Conservation (phyloP, 257 asterid genomes). For the Petunia secreta region DNA sequence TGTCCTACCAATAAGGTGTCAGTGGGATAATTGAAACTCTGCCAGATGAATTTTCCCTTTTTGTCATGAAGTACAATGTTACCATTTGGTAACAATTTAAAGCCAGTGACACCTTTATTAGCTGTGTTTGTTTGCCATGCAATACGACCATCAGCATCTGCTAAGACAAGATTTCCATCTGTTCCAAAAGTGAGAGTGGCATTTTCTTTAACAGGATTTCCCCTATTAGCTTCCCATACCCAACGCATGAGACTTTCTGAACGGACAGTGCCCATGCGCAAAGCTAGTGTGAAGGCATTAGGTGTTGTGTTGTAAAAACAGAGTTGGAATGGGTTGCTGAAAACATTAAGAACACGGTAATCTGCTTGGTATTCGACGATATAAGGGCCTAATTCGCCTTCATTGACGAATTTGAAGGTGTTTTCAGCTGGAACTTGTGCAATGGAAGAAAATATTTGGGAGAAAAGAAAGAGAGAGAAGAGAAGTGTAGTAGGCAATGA, state of each 20-base stretch:
- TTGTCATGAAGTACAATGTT: slow-evolving; percentile 33
- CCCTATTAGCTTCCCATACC: slow-evolving; percentile 37
- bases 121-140: slow-evolving; percentile 34
- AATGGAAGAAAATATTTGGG: slow-evolving; percentile 23
- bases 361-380: slow-evolving; percentile 26
- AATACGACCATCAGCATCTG: slow-evolving; percentile 28
- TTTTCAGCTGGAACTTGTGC: slow-evolving; percentile 28
- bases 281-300: slow-evolving; percentile 28
- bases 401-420: slow-evolving; percentile 31
- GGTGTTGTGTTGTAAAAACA: slow-evolving; percentile 38
- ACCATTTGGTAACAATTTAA: slow-evolving; percentile 30
- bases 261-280: slow-evolving; percentile 28
- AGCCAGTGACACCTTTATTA: slow-evolving; percentile 34
- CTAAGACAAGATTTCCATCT: slow-evolving; percentile 25
- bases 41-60: slow-evolving; percentile 33
- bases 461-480: not conserved
- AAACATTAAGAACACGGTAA: not conserved
- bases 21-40: slow-evolving; percentile 29
- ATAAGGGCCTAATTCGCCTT: slow-evolving; percentile 32
- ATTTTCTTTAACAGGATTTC: slow-evolving; percentile 26
- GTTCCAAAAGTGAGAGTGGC: slow-evolving; percentile 26
- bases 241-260: slow-evolving; percentile 27
- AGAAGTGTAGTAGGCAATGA: slow-evolving; percentile 4
- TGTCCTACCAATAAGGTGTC: slow-evolving; percentile 32
- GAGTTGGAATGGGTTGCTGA: slow-evolving; percentile 21